phyloP scores from a whole-genome alignment of 306 rosid genomes.

The Cicer pinnatifidum region DNA sequence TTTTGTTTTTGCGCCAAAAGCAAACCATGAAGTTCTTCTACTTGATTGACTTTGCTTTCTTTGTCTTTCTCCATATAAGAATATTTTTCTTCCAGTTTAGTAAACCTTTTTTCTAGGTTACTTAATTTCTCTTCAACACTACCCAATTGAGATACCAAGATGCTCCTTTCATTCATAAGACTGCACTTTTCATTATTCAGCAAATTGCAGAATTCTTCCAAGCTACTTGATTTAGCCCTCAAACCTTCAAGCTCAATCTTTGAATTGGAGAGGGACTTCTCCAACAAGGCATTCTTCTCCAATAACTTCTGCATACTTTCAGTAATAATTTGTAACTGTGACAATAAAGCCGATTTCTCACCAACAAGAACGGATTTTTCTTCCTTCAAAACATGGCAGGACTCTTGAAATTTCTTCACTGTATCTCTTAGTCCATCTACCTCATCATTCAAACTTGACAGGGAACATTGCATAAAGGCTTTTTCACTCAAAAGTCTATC shows the following conservation, averaged over 20 bases:
- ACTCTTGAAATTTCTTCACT: constrained; percentile 65
- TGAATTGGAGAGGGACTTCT: constrained; percentile 74
- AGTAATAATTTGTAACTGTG: constrained; percentile 80
- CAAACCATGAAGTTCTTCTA: constrained; percentile 68
- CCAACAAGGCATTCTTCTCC: constrained; percentile 80
- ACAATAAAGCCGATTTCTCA: constrained; percentile 75
- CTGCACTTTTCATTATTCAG: constrained; percentile 72
- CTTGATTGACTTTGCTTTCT: constrained; percentile 60
- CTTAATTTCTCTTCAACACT: constrained; percentile 71
- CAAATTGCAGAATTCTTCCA: constrained; percentile 78
- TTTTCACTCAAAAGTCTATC: constrained; percentile 70
- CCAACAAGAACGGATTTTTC: constrained; percentile 73
- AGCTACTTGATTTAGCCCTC: constrained; percentile 75
- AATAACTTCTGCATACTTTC: constrained; percentile 82
- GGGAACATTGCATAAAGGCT: constrained; percentile 59
- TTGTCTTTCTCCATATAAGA: constrained; percentile 75
- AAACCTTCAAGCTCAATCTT: constrained; percentile 81
- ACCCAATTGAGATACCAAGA: constrained; percentile 67
- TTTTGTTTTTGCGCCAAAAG: constrained; percentile 68
- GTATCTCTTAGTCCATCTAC: constrained; percentile 62
- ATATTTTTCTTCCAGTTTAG: constrained; percentile 73
- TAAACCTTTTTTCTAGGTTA: constrained; percentile 72
- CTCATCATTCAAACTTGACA: constrained; percentile 69
- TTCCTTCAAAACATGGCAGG: constrained; percentile 70
- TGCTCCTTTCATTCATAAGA: constrained; percentile 75